Percentiles rank a stretch among this genome's conserved stretches.
phyloP scores from a whole-genome alignment of 1,284 basidiomycete species.

The Porodaedalea pini region DNA sequence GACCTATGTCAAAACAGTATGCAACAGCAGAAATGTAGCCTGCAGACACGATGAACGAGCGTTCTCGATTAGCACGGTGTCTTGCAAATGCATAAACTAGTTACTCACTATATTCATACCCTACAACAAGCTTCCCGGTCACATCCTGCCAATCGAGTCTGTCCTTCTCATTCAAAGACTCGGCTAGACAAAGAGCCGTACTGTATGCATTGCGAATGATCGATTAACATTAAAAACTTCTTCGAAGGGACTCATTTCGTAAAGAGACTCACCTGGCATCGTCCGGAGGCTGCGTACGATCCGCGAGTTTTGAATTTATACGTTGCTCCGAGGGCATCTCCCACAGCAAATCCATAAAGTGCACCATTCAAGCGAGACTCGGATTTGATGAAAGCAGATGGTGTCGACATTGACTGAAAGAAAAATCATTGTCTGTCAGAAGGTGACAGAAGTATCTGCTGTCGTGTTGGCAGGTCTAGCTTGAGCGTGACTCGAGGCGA shows the following conservation, averaged over 20 bases:
- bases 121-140: constrained; percentile 17
- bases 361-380: constrained; percentile 21
- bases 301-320: constrained; percentile 23
- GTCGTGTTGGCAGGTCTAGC: too few species aligned
- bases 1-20: constrained; percentile 25
- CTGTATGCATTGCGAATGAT: not conserved
- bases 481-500: too few species aligned
- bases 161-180: constrained; percentile 17
- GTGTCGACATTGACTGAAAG: not conserved
- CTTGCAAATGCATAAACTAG: too few species aligned
- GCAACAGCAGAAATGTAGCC: constrained; percentile 25
- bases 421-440: too few species aligned
- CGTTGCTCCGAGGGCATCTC: constrained; percentile 24
- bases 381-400: not conserved
- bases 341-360: constrained; percentile 22
- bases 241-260: too few species aligned
- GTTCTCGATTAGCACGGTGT: not conserved
- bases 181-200: constrained; percentile 16
- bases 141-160: constrained; percentile 22
- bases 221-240: too few species aligned
- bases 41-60: not conserved
- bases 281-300: constrained; percentile 22
- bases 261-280: constrained; percentile 19
- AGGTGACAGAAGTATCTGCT: too few species aligned
- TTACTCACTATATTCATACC: constrained; percentile 20